Evolutionary conservation across 768 basidiomycete species (phyloP), one percentile per base, ranked within the genome.

Genomic region (Lentinula guzmanii): DNA sequence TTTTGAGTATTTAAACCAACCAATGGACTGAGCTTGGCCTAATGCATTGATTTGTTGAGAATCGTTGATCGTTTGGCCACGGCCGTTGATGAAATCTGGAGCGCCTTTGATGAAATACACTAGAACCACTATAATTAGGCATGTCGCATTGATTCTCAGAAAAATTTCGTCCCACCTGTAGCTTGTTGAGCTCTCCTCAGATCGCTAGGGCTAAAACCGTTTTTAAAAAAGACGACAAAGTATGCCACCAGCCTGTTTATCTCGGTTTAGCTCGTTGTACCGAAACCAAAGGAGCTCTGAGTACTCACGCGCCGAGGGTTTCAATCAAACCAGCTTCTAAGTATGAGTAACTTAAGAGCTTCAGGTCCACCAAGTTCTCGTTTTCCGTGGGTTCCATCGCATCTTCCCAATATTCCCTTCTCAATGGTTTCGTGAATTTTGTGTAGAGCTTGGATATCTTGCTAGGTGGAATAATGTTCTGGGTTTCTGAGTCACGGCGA

Each of bases 321-420:
- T 87, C 85, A 50, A 89, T 84, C 16, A 86, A 58, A 4, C 87
- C 86, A 33, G 83, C 82, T 65, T 89, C 86, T 39, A 89, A 65
- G 66, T 89, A 87, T 6, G 86, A 76, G 67, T 89, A 89, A 67
- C 85, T 86, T 16, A 89, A 74, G 46, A 89, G 71, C 65, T 82
- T 84, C 21, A 65, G 65, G 63, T 89, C 87, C 24, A 89, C 87
- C 15, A 89, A 75, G 1, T 76, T 80, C 68, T 89, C 87, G 56
- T 77, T 74, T 15, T 87, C 86, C 1, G 77, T 75, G 11, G 68
- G 62, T 67, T 86, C 84, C 52, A 86, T 68, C 3, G 72, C 63
- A 34, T 86, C 85, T 63, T 82, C 79, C 86, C 86, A 89, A 70
- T 79, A 87, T 4, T 70, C 66, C 28, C 81, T 76, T 11, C 79